Base-by-base conservation (phyloP, 2,329 filamentous ascomycete species). In the Capronia epimyces region DNA sequence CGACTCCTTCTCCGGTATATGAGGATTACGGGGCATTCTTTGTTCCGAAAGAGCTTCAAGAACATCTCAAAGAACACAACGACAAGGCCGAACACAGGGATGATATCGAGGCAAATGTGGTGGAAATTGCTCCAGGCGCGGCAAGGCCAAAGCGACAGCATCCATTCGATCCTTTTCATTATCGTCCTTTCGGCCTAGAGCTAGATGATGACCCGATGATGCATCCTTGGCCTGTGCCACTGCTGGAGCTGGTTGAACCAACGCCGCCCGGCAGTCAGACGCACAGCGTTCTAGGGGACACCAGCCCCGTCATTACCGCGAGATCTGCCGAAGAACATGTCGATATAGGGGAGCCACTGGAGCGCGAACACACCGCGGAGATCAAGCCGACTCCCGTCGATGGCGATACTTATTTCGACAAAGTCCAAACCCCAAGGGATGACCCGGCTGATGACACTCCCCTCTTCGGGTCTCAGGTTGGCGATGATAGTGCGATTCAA, bases 341-440 rank as follows among this genome's bases (percentile, higher is more conserved):
- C 9, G 74, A 78, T 45, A 63, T 71, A 29, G 62, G 74, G 9
- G 66, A 71, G 50, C 67, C 67, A 1, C 63, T 69, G n/a, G 69
- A 73, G 45, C 65, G 70, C 20, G 70, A 73, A 25, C 69, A 69
- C 5, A 66, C 31, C 24, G 41, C 68, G 18, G 64, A 62, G 21
- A 72, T 78, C 5, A 83, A 83, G 59, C 82, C 85, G 3, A 81
- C 75, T 10, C 85, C 81, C 82, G 82, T 80, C 9, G 72, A 82
- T 53, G 82, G 83, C 56, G 74, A 82, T 62, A 83, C 77, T 3
- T 80, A 83, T 63, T 77, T 80, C 52, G 85, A 81, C 54, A 78
- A 83, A 43, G 73, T 79, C 9, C 78, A 80, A 52, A 83, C 76
- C 45, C 78, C 81, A 5, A 77, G 79, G 39, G 66, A 66, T 34